Evolutionary conservation across 139 green algal species (phyloP).

Genomic region (Micractinium sp.): DNA sequence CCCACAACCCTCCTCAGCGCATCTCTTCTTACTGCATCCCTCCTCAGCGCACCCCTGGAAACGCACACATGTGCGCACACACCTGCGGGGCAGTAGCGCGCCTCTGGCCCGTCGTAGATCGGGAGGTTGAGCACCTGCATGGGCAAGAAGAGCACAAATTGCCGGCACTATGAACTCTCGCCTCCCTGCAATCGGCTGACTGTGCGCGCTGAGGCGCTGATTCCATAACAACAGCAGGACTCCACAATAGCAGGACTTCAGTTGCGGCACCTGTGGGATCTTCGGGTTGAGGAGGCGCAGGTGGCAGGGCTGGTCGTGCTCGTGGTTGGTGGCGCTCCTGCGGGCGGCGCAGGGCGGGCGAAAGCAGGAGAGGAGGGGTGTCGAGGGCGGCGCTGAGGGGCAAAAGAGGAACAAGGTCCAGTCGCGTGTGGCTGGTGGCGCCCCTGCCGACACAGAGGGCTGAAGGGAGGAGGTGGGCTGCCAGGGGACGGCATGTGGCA

Average conservation of each 20-base stretch:
- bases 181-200: no score
- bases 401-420: no score
- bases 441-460: no score
- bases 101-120: constrained; percentile 84
- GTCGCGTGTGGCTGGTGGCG: no score
- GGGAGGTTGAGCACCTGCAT: constrained; percentile 71
- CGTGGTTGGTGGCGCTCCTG: constrained; percentile 89
- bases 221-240: no score
- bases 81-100: constrained; percentile 77
- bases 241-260: no score
- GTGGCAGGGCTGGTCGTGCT: constrained; percentile 94
- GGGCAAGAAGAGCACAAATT: background rate
- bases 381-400: background rate
- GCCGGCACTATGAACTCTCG: no score
- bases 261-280: constrained; percentile 43
- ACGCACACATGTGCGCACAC: background rate
- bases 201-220: no score
- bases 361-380: background rate
- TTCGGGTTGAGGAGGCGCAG: constrained; percentile 75
- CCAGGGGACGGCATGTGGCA: no score
- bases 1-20: no score
- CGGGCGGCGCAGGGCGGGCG: background rate
- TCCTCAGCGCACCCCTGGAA: background rate
- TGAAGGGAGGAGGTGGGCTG: no score
- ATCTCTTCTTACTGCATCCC: background rate